phyloP scores from a whole-genome alignment of 371 early-diverging fungal genomes.

The Lichtheimia hyalospora region DNA sequence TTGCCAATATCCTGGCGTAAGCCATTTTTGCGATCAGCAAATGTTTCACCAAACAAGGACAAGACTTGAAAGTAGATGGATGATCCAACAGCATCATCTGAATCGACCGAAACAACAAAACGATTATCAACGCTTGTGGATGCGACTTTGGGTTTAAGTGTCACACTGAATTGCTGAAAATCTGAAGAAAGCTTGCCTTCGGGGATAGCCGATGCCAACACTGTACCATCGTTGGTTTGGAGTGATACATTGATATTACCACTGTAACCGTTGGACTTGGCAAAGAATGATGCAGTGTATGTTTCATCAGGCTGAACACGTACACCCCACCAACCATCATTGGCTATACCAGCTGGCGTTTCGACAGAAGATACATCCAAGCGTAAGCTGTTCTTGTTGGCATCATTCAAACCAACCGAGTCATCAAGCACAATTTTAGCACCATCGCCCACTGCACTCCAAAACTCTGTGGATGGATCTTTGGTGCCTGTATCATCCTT shows the following conservation, averaged over 20 bases:
- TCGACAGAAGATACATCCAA: conserved; percentile 13
- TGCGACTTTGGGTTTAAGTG: conserved; percentile 2
- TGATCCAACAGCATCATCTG: conserved; percentile 7
- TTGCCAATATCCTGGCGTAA: conserved; percentile 22
- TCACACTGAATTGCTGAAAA: conserved; percentile 16
- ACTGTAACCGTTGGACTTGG: conserved; percentile 16
- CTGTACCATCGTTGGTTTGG: conserved; percentile 10
- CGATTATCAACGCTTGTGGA: conserved; percentile 12
- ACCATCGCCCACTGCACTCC: conserved; percentile 9
- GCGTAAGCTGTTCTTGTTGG: conserved; percentile 16
- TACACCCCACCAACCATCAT: conserved; percentile 24
- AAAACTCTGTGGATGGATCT: conserved; percentile 7
- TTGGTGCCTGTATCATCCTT: conserved; percentile 14
- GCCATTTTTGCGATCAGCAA: conserved; percentile 23
- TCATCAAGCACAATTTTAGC: conserved; percentile 6
- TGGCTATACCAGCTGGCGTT: conserved; percentile 17
- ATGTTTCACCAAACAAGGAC: conserved; percentile 29
- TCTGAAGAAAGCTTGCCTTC: conserved; percentile 6
- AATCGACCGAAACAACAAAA: conserved; percentile 16
- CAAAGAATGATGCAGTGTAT: conserved; percentile 21
- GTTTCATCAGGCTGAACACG: conserved; percentile 17
- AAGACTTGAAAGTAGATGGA: conserved; percentile 25
- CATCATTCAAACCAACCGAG: conserved; percentile 13
- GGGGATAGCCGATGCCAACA: conserved; percentile 8
- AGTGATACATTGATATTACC: conserved; percentile 17